These are phyloP conservation scores for Plasmopara halstedii DNA, from an alignment of 352 stramenopile species.

Conservation along the genomic window DNA sequence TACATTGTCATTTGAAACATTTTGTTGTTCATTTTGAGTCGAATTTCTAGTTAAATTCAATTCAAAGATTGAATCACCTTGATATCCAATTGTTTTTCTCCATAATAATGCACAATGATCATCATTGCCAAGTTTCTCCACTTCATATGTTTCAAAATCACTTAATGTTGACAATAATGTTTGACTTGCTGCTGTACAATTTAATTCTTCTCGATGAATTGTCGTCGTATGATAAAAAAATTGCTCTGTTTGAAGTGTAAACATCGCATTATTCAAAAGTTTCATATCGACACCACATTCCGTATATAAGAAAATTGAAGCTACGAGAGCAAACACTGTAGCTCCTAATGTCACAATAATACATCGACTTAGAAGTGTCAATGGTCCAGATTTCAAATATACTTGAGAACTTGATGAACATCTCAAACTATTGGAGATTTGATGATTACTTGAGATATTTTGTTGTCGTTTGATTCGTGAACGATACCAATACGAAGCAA, in stretches of 20 bases:
- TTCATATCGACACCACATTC: conserved; percentile 55
- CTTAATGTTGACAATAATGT: conserved; percentile 40
- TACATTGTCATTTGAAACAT: conserved; percentile 1
- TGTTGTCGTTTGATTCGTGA: conserved; percentile 15
- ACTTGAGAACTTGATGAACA: too few relatives aligned
- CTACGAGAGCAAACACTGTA: conserved; percentile 28
- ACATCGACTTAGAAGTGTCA: conserved; percentile 22
- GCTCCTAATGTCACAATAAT: conserved; percentile 24
- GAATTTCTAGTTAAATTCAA: conserved; percentile 29
- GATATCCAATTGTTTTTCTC: conserved; percentile 47
- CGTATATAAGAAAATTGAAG: conserved; percentile 37
- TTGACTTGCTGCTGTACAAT: conserved; percentile 46
- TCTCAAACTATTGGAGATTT: conserved; percentile 15
- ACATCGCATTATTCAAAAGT: conserved; percentile 67
- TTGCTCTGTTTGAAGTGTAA: conserved; percentile 42
- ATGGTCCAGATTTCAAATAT: conserved; percentile 19
- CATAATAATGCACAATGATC: conserved; percentile 57
- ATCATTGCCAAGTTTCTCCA: conserved; percentile 40
- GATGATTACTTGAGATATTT: conserved; percentile 13
- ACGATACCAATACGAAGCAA: conserved; percentile 33
- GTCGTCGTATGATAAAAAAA: conserved; percentile 40
- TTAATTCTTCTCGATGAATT: conserved; percentile 44
- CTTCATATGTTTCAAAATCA: conserved; percentile 38
- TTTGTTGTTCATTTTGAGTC: neutral
- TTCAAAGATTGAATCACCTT: conserved; percentile 46